Percentiles rank a stretch among this genome's conserved stretches.
Evolutionary conservation across 2,329 filamentous ascomycete species (phyloP).

Genomic region (Raffaelea albimanens): DNA sequence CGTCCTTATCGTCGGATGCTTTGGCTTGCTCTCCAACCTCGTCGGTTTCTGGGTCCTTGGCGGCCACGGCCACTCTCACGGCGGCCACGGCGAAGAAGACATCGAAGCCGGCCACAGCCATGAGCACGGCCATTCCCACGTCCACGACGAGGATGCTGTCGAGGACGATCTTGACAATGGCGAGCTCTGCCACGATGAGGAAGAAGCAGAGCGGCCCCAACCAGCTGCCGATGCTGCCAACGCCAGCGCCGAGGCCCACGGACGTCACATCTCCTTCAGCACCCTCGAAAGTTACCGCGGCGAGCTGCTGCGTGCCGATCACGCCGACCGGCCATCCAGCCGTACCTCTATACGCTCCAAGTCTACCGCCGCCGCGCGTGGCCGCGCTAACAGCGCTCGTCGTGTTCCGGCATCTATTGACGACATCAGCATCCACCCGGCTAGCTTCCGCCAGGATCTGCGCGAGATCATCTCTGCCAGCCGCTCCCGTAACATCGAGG

Average conservation of each 20-base stretch:
- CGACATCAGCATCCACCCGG: slow-evolving; percentile 77
- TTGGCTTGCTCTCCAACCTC: slow-evolving; percentile 81
- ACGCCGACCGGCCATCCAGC: slow-evolving; percentile 13
- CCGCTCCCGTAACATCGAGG: slow-evolving; percentile 46
- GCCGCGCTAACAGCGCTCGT: slow-evolving; percentile 37
- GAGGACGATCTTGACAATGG: slow-evolving; percentile 25
- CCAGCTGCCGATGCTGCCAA: neutral
- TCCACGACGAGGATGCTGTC: slow-evolving; percentile 22
- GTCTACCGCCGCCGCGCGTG: slow-evolving; percentile 27
- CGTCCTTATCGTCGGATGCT: slow-evolving; percentile 79
- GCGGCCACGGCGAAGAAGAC: slow-evolving; percentile 45
- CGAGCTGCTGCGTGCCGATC: neutral
- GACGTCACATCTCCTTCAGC: slow-evolving; percentile 31
- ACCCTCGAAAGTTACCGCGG: slow-evolving; percentile 13
- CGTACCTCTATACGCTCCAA: slow-evolving; percentile 19
- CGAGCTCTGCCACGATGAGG: slow-evolving; percentile 28
- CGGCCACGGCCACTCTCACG: slow-evolving; percentile 81
- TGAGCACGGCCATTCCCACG: slow-evolving; percentile 29
- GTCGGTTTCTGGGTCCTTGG: slow-evolving; percentile 85
- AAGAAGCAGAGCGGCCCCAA: slow-evolving; percentile 28
- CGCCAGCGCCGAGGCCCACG: slow-evolving; percentile 19
- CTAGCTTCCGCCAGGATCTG: slow-evolving; percentile 84
- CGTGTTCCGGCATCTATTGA: slow-evolving; percentile 54
- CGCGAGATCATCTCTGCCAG: slow-evolving; percentile 69
- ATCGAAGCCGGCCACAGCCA: slow-evolving; percentile 37